These are phyloP conservation scores for Bryoerythrophyllum caledonicum DNA, from an alignment of 225 moss, liverwort and hornwort genomes.

Conservation along the genomic window DNA sequence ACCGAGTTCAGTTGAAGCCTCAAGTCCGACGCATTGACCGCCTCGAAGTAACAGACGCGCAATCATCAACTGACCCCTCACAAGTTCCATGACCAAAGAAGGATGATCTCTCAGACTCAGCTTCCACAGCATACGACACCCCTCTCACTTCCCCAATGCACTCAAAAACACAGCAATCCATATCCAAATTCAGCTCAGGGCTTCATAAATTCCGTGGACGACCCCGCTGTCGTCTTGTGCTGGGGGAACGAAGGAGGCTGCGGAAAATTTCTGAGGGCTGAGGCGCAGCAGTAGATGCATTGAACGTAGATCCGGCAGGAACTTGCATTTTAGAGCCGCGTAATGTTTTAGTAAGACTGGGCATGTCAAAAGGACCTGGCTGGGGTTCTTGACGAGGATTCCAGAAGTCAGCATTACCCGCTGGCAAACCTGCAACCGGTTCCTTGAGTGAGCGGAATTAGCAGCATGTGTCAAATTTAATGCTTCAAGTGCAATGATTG, in stretches of 20 bases:
- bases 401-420: conserved; percentile 75
- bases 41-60: not conserved
- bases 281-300: conserved; percentile 27
- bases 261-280: conserved; percentile 53
- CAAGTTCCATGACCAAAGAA: not conserved
- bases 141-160: not conserved
- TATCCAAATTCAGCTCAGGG: not conserved
- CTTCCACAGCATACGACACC: not conserved
- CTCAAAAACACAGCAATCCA: not conserved
- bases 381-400: conserved; percentile 71
- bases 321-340: conserved; percentile 41
- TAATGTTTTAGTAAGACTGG: conserved; percentile 36
- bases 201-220: conserved; percentile 32
- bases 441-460: not conserved
- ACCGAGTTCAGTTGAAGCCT: not conserved
- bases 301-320: conserved; percentile 39
- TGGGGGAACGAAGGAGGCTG: conserved; percentile 53
- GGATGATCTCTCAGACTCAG: not conserved
- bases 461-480: not conserved
- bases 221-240: conserved; percentile 24
- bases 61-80: not conserved
- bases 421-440: conserved; percentile 50
- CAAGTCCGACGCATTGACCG: not conserved
- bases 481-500: not conserved
- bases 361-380: conserved; percentile 67